Base-by-base conservation (phyloP, 495 filamentous ascomycete species). In the Penicillium riverlandense region DNA sequence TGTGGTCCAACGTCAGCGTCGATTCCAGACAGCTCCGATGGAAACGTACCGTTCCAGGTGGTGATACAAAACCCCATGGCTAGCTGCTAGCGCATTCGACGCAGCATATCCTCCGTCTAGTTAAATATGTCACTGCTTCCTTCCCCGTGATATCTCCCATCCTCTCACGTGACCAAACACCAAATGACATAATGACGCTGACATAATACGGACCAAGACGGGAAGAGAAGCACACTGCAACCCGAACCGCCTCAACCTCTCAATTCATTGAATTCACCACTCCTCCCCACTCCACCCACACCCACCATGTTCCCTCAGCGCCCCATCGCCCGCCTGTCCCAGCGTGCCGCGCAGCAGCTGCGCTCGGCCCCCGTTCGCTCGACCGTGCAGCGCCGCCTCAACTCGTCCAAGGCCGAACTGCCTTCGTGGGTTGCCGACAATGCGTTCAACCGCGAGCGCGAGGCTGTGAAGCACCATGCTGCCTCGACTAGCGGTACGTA, bases 381-480 rank as follows among this genome's bases (percentile, higher is more conserved):
- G 38, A 61, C 74, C 40, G 54, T 78, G 54, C 81, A 83, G 72
- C 83, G 83, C 59, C 84, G 86, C 55, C 70, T 84, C 52, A 82
- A 79, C 65, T 22, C 22, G 2, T 22, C 22, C 22, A 84, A 78
- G 70, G 67, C 67, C 59, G 56, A 70, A 49, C 40, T 53, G 58
- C 58, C 59, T 46, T 54, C 61, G 9, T 73, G 81, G 79, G 50
- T 62, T 63, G 53, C 70, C 52, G 86, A 92, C 75, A 95, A 91
- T 69, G 75, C 77, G 52, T 96, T 96, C 77, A 82, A 91, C 67
- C 79, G 82, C 44, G 89, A 96, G 76, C 78, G 90, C 53, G 71
- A 75, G 60, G 80, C 78, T 45, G 84, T 94, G 60, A 90, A 94
- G 77, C 76, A 85, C 54, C 90, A 96, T 63, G 90, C 90, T 42